Base-by-base conservation (phyloP, 2,329 filamentous ascomycete species). In the Sclerotinia sclerotiorum region DNA sequence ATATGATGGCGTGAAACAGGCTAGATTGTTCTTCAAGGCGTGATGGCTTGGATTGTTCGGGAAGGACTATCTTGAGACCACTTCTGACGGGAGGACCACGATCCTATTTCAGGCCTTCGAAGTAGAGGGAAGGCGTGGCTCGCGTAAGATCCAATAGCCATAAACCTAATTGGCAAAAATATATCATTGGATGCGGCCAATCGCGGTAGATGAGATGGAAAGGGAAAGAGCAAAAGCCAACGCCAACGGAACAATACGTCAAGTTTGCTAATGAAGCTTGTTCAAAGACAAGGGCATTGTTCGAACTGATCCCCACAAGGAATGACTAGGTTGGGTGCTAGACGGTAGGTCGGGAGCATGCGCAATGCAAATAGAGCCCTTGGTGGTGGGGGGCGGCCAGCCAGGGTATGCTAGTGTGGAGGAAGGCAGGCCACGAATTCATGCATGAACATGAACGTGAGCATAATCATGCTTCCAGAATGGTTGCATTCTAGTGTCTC, bases 151-250 rank as follows among this genome's bases (percentile, higher is more conserved):
- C 74, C 74, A 70, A 74, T 73, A 79, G 74, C 74, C 78, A 78
- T 79, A 72, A 77, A 80, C 78, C 80, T 83, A 81, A 83, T 83
- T 83, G 81, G 82, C 70, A 74, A 73, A 52, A 71, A 72, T 44
- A 72, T 74, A 72, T 74, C 70, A 70, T 70, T 76, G 73, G 73
- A 71, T 72, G 70, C 69, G 73, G 73, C 75, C 76, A 77, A 79
- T 82, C 81, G 82, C 82, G 81, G 78, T 79, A 80, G 70, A 74
- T 75, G 73, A 74, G 73, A 75, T 71, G 73, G 71, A 71, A 44
- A 39, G 70, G 69, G 71, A 66, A 70, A 63, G 69, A 70, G 69
- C 66, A 11, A 69, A 69, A 69, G 69, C 56, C 70, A 73, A 70
- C 72, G 71, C 69, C 73, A 72, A 74, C 74, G 73, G 76, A 71